Evolutionary conservation across 768 basidiomycete species (phyloP), one percentile per base, ranked within the genome.

Genomic region (Collybia nuda): DNA sequence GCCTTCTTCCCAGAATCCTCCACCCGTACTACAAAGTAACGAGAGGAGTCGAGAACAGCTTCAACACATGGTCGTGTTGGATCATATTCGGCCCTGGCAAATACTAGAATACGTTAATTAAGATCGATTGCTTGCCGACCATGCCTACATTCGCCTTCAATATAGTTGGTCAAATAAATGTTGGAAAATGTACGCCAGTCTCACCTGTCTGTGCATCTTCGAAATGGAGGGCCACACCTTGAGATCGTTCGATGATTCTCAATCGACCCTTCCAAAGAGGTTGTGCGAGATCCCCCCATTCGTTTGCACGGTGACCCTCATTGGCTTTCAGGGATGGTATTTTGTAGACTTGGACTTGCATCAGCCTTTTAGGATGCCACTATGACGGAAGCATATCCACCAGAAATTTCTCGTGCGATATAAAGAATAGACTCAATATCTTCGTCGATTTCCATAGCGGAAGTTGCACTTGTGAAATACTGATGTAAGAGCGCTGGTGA

Each of bases 261-360:
- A 98, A 71, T 38, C 94, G 79, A 15, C 94, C 94, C 64, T 95
- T 95, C 94, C 94, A 98, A 19, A 98, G 68, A 3, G 92, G 91
- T 48, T 78, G 62, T 15, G 79, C 79, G 37, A 95, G 80, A 67
- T 93, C 88, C 14, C 93, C 91, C 94, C 94, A 98, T 56, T 93
- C 90, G 48, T 85, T 86, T 9, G 94, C 94, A 47, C 91, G 86
- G 70, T 96, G 88, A 7, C 94, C 94, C 62, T 93, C 90, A 60
- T 93, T 89, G 35, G 78, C 79, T 62, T 82, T 92, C 61, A 94
- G 73, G 41, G 93, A 85, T 2, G 94, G 94, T 41, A 97, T 92
- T 73, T 87, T 91, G 76, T 87, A 96, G 32, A 96, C 94, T 95
- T 67, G 35, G 29, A 55, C 35, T 23, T 47, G 32, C 40, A 56